Evolutionary conservation across 139 green algal species (phyloP).

Genomic region (Gonium pectorale): DNA sequence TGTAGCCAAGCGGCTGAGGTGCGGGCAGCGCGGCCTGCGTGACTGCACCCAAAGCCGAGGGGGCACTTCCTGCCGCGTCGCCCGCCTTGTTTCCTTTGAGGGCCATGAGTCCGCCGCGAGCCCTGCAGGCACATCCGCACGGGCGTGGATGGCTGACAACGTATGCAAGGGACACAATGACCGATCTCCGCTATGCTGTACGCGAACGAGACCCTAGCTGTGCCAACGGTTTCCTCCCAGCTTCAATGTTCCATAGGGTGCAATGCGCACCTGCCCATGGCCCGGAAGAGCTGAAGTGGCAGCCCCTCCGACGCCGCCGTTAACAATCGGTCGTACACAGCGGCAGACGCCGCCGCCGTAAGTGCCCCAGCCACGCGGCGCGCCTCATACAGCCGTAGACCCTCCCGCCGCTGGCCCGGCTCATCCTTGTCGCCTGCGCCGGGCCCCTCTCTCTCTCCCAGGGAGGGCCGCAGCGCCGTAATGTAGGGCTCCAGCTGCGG

Average conservation of each 20-base stretch:
- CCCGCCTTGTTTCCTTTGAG: too few relatives aligned
- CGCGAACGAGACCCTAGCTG: not conserved
- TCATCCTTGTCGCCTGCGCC: not conserved
- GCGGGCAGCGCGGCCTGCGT: not conserved
- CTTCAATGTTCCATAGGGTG: not conserved
- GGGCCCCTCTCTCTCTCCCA: slow-evolving; percentile 3
- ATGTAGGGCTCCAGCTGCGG: slow-evolving; percentile 81
- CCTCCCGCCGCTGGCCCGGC: not conserved
- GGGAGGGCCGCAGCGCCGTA: slow-evolving; percentile 55
- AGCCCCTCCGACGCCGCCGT: slow-evolving; percentile 19
- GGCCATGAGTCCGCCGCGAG: not conserved
- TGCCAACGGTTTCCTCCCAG: not conserved
- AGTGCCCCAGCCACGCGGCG: slow-evolving; percentile 62
- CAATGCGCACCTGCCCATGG: not conserved
- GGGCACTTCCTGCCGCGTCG: too few relatives aligned
- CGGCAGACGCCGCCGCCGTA: slow-evolving; percentile 44
- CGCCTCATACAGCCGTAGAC: slow-evolving; percentile 52
- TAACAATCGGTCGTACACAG: slow-evolving; percentile 58
- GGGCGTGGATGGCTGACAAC: not conserved
- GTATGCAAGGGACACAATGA: not conserved
- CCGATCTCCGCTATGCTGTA: not conserved
- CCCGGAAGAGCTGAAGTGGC: slow-evolving; percentile 44
- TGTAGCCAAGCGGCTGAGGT: not conserved
- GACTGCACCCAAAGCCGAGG: too few relatives aligned
- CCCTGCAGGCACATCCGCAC: not conserved